A percentile compares a stretch with the other conserved stretches of the same genome.
These are phyloP conservation scores for Aspergillus nomiae DNA, from an alignment of 2,329 filamentous ascomycete species.

Conservation along the genomic window DNA sequence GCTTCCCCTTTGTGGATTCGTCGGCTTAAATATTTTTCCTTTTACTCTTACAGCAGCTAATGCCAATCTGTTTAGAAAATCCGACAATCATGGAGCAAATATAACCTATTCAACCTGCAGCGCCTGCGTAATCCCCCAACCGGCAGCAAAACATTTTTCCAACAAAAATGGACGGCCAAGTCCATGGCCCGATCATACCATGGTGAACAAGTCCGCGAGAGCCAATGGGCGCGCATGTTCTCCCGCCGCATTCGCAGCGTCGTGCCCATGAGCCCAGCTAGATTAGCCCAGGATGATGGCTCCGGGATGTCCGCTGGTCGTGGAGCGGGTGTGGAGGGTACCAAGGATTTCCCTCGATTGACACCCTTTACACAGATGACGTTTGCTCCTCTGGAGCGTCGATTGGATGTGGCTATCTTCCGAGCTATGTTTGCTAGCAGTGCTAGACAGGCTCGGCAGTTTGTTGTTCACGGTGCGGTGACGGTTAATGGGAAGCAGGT, in stretches of 20 bases:
- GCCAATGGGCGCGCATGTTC: slow-evolving; percentile 94
- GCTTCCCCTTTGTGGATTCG: neutral
- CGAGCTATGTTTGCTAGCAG: slow-evolving; percentile 92
- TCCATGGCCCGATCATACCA: slow-evolving; percentile 82
- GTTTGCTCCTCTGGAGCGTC: slow-evolving; percentile 85
- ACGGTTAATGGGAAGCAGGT: slow-evolving; percentile 97
- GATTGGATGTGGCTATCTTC: slow-evolving; percentile 93
- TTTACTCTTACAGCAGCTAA: slow-evolving; percentile 7
- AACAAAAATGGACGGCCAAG: slow-evolving; percentile 97
- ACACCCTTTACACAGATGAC: slow-evolving; percentile 97
- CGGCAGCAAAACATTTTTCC: slow-evolving; percentile 74
- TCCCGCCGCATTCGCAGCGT: slow-evolving; percentile 77
- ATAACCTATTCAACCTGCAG: slow-evolving; percentile 88
- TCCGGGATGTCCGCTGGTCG: slow-evolving; percentile 80
- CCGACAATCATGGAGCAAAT: slow-evolving; percentile 96
- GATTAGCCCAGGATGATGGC: slow-evolving; percentile 80
- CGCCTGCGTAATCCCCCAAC: slow-evolving; percentile 53
- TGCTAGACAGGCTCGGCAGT: slow-evolving; percentile 87
- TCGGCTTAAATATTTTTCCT: neutral
- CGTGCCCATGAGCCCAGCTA: slow-evolving; percentile 78
- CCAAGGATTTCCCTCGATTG: slow-evolving; percentile 22
- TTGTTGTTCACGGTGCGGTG: slow-evolving; percentile 88
- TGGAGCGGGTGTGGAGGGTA: slow-evolving; percentile 66
- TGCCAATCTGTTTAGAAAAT: slow-evolving; percentile 66
- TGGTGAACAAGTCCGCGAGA: slow-evolving; percentile 90